Evolutionary conservation across 225 moss, liverwort and hornwort genomes (phyloP).

Genomic region (Pseudisothecium myosuroides): DNA sequence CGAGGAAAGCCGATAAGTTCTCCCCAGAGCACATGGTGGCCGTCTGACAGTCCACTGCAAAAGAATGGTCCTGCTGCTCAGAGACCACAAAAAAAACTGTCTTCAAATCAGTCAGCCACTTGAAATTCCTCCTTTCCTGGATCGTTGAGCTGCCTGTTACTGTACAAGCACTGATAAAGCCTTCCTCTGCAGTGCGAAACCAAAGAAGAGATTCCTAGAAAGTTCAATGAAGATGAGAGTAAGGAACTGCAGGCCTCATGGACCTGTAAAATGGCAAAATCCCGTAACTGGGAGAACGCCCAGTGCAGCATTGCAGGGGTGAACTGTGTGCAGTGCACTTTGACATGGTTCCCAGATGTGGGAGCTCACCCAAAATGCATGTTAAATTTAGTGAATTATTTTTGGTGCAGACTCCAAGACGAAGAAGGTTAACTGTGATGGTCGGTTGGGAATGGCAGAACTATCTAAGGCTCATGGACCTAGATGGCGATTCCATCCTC

Average conservation of each 20-base stretch:
- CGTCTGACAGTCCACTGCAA: not conserved
- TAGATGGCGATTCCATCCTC: not conserved
- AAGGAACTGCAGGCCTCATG: not conserved
- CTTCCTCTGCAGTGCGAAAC: not conserved
- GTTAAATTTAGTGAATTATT: not conserved
- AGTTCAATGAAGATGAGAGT: not conserved
- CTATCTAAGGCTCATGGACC: not conserved
- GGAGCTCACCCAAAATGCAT: not conserved
- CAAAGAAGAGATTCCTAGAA: not conserved
- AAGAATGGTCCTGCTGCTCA: not conserved
- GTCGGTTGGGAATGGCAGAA: not conserved
- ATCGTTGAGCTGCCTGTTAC: not conserved
- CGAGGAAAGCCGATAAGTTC: not conserved
- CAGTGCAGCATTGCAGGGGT: not conserved
- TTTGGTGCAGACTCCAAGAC: not conserved
- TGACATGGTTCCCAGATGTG: not conserved
- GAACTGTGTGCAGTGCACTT: not conserved
- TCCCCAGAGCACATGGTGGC: not conserved
- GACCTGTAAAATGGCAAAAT: not conserved
- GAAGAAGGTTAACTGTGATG: too few species aligned
- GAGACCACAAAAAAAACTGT: not conserved
- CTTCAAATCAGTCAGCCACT: not conserved
- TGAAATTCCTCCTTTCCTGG: not conserved
- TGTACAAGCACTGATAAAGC: not conserved
- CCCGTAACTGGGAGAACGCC: not conserved